Evolutionary conservation across 1,284 basidiomycete species (phyloP).

Genomic region (Xerocomus amazonicus): DNA sequence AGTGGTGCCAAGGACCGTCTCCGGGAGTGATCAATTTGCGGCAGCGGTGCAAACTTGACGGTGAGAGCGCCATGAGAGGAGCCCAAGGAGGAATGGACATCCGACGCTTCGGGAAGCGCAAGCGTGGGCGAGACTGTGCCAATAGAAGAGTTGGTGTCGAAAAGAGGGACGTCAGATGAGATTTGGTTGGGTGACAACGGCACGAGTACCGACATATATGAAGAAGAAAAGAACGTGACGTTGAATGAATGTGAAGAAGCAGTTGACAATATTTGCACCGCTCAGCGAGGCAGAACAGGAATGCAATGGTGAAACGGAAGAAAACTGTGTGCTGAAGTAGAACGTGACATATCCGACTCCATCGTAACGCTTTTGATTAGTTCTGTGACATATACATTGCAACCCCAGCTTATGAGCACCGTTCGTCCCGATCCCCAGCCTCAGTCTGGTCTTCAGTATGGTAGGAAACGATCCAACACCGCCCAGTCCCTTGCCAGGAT

Average conservation of each 20-base stretch:
- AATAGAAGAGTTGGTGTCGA: slow-evolving; percentile 20
- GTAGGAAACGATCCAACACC: slow-evolving; percentile 68
- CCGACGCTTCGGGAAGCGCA: slow-evolving; percentile 12
- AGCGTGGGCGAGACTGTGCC: slow-evolving; percentile 13
- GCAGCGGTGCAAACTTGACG: slow-evolving; percentile 66
- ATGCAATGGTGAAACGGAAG: slow-evolving; percentile 1
- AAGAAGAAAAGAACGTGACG: slow-evolving; percentile 25
- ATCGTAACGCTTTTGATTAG: not conserved
- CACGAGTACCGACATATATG: not conserved
- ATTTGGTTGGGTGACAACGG: slow-evolving; percentile 16
- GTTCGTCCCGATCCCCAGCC: slow-evolving; percentile 59
- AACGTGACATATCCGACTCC: not conserved
- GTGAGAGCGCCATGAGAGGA: slow-evolving; percentile 26
- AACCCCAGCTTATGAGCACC: slow-evolving; percentile 41
- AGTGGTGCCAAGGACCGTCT: slow-evolving; percentile 55
- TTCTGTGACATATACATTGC: not conserved
- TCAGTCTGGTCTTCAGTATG: slow-evolving; percentile 37
- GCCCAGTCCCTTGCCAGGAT: slow-evolving; percentile 57
- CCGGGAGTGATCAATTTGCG: slow-evolving; percentile 50
- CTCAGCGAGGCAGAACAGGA: slow-evolving; percentile 11
- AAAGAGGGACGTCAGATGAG: slow-evolving; percentile 10
- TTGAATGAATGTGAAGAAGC: slow-evolving; percentile 21
- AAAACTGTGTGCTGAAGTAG: not conserved
- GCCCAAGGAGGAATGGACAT: slow-evolving; percentile 14
- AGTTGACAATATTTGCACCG: slow-evolving; percentile 6